These are phyloP conservation scores for Suhomyces emberorum DNA, from an alignment of 805 yeast genomes.

Conservation along the genomic window DNA sequence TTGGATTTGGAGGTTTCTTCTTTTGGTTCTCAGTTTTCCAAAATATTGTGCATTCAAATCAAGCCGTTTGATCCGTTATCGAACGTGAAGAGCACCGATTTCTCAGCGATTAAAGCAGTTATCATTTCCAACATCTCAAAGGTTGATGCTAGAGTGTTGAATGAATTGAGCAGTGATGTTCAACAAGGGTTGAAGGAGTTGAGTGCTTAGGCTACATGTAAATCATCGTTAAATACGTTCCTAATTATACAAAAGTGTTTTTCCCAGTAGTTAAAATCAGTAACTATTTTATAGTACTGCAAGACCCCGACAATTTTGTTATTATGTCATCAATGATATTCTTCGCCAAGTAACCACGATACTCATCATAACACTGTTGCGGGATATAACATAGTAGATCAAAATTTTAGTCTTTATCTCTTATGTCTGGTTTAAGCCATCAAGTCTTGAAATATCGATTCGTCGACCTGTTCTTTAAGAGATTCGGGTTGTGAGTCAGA, in stretches of 20 bases:
- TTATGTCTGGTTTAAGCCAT: too few species aligned
- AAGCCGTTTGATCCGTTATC: conserved; percentile 71
- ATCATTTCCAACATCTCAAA: conserved; percentile 25
- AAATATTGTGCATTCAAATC: conserved; percentile 58
- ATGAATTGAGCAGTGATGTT: conserved; percentile 23
- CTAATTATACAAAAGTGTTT: conserved; percentile 4
- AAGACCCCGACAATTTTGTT: too few species aligned
- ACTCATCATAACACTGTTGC: too few species aligned
- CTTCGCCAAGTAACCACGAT: too few species aligned
- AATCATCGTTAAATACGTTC: too few species aligned
- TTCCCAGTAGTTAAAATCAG: neutral
- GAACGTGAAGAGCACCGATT: conserved; percentile 40
- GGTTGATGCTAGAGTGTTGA: conserved; percentile 21
- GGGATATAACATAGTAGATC: too few species aligned
- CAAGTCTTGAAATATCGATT: conserved; percentile 17
- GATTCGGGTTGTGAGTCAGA: conserved; percentile 1
- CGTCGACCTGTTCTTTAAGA: conserved; percentile 8
- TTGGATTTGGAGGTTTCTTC: conserved; percentile 56
- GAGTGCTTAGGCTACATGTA: neutral
- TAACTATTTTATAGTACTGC: too few species aligned
- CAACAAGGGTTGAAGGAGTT: conserved; percentile 9
- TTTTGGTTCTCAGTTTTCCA: conserved; percentile 85
- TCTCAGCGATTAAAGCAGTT: conserved; percentile 23
- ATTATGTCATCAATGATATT: too few species aligned
- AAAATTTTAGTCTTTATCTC: too few species aligned